Conservation (phyloP, 73 alveolate genomes). For the Paramecium bursaria region DNA sequence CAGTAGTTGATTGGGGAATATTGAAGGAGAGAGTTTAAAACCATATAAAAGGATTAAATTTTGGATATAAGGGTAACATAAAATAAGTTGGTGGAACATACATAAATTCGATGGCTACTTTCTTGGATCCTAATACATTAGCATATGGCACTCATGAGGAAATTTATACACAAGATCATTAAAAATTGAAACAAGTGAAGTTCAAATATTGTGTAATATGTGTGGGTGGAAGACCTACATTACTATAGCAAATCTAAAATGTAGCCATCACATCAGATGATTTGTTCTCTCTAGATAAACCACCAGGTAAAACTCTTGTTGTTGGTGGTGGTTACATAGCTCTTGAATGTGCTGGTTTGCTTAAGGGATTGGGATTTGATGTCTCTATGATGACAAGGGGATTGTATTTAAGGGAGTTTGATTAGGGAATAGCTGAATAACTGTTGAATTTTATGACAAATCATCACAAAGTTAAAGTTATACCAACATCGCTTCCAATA, state of each 20-base stretch:
- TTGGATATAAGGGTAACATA: constrained; percentile 76
- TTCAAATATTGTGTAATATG: constrained; percentile 59
- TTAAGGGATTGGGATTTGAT: constrained; percentile 81
- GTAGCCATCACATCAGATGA: constrained; percentile 90
- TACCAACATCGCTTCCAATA: constrained; percentile 84
- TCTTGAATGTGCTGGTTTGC: constrained; percentile 83
- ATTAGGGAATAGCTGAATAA: constrained; percentile 94
- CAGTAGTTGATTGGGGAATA: constrained; percentile 67
- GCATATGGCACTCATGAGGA: constrained; percentile 66
- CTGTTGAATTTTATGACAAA: constrained; percentile 82
- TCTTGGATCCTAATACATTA: constrained; percentile 77
- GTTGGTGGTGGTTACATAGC: constrained; percentile 97
- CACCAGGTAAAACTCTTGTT: constrained; percentile 91
- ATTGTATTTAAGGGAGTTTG: constrained; percentile 90
- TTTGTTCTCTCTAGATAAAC: constrained; percentile 84
- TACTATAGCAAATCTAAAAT: constrained; percentile 61
- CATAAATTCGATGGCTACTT: constrained; percentile 75
- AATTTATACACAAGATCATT: neutral
- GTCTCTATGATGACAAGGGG: constrained; percentile 79
- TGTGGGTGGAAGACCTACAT: constrained; percentile 66
- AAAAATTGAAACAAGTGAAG: constrained; percentile 1
- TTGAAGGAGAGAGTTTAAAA: constrained; percentile 73
- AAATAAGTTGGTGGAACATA: constrained; percentile 68
- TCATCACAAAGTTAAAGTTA: constrained; percentile 75
- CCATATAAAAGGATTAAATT: constrained; percentile 74